Evolutionary conservation across 2,329 filamentous ascomycete species (phyloP).

Genomic region (Xylaria sp.): DNA sequence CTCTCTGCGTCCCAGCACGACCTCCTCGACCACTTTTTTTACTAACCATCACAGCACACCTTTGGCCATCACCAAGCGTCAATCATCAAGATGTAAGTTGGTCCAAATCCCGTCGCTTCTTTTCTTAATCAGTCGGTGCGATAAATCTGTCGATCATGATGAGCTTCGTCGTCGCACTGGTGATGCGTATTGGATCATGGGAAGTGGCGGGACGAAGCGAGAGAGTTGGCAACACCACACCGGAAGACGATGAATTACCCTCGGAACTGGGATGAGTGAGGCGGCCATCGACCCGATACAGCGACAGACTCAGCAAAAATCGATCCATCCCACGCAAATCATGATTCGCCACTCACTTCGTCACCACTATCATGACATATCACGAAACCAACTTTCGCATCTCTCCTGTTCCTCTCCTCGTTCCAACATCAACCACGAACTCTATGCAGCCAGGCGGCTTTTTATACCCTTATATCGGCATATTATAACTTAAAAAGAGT

Average conservation of each 20-base stretch:
- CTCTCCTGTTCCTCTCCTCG: not conserved
- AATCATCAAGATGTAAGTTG: slow-evolving; percentile 43
- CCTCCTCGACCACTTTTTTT: slow-evolving; percentile 30
- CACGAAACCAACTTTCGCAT: not conserved
- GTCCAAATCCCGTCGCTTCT: not conserved
- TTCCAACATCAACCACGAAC: not conserved
- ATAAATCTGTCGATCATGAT: not conserved
- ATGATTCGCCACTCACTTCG: not conserved
- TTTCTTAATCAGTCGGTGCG: not conserved
- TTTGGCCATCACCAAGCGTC: slow-evolving; percentile 38
- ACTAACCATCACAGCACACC: slow-evolving; percentile 41
- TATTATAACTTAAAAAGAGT: not conserved
- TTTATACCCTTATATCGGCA: not conserved
- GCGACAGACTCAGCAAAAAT: not conserved
- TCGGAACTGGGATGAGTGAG: not conserved
- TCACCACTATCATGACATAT: not conserved
- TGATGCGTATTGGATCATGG: not conserved
- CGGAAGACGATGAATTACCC: not conserved
- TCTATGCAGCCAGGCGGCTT: not conserved
- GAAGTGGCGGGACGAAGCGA: not conserved
- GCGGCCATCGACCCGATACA: slow-evolving; percentile 16
- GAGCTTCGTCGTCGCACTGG: not conserved
- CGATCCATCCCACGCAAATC: not conserved
- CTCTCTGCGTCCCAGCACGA: slow-evolving; percentile 28
- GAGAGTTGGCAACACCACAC: not conserved